These are phyloP conservation scores for Phytophthora cryptogea DNA, from an alignment of 352 stramenopile species.

Conservation along the genomic window DNA sequence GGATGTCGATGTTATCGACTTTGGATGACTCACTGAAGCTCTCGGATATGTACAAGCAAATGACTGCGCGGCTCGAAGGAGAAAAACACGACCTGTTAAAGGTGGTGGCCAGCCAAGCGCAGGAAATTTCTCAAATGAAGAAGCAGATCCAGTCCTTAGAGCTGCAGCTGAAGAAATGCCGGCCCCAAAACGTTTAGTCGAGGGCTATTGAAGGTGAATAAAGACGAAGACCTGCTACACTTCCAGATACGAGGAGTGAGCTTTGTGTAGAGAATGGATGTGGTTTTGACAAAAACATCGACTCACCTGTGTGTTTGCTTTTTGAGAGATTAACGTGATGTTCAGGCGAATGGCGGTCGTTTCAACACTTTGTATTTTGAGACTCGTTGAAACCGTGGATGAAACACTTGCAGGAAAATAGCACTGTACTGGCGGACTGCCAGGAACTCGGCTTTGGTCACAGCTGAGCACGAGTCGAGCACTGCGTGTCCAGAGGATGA, in stretches of 20 bases:
- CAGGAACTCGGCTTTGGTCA: background rate
- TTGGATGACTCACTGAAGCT: constrained; percentile 65
- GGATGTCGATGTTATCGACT: constrained; percentile 48
- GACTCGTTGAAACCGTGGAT: constrained; percentile 19
- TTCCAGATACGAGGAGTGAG: constrained; percentile 17
- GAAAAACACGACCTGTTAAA: constrained; percentile 81
- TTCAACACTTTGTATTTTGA: constrained; percentile 8
- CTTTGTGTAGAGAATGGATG: constrained; percentile 44
- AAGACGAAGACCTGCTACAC: constrained; percentile 20
- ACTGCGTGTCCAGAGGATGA: constrained; percentile 13
- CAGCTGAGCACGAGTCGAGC: background rate
- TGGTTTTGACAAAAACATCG: constrained; percentile 27
- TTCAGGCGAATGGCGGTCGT: constrained; percentile 12
- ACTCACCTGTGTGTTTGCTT: constrained; percentile 7
- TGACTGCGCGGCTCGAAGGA: constrained; percentile 68
- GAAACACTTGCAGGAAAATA: constrained; percentile 21
- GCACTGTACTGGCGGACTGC: background rate
- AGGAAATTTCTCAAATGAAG: constrained; percentile 80
- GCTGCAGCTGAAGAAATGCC: constrained; percentile 51
- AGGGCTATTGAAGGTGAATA: constrained; percentile 13
- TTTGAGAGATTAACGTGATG: constrained; percentile 10
- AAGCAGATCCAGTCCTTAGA: constrained; percentile 77
- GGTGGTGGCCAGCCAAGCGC: constrained; percentile 64
- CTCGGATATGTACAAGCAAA: constrained; percentile 87
- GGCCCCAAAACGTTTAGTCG: constrained; percentile 34